Percentiles rank a stretch among this genome's conserved stretches.
These are phyloP conservation scores for Fusarium lyarnte DNA, from an alignment of 2,329 filamentous ascomycete species.

Conservation along the genomic window DNA sequence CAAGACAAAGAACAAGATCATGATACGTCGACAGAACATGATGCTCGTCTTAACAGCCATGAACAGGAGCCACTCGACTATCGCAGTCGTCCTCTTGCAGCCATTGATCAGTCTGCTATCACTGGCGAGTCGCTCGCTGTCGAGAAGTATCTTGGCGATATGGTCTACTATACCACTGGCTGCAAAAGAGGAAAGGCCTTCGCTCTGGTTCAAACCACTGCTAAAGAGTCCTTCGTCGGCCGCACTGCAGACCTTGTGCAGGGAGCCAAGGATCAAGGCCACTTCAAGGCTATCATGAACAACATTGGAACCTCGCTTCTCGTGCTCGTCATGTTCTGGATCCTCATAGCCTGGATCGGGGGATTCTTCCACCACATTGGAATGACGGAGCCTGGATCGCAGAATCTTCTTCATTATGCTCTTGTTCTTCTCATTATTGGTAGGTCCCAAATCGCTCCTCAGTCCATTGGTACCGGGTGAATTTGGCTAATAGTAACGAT, in stretches of 20 bases:
- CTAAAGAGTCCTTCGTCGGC: slow-evolving; percentile 24
- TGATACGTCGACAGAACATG: not conserved
- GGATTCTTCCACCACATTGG: slow-evolving; percentile 28
- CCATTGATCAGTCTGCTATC: slow-evolving; percentile 27
- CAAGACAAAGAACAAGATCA: not conserved
- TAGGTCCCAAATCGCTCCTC: not conserved
- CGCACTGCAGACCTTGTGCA: slow-evolving; percentile 27
- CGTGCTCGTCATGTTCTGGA: slow-evolving; percentile 29
- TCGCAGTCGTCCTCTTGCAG: slow-evolving; percentile 16
- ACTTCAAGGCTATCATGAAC: slow-evolving; percentile 33
- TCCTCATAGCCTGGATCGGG: slow-evolving; percentile 18
- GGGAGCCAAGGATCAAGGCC: slow-evolving; percentile 29
- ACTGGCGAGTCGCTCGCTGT: slow-evolving; percentile 27
- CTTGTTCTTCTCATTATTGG: slow-evolving; percentile 31
- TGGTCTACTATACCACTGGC: slow-evolving; percentile 30
- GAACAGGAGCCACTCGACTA: slow-evolving; percentile 2
- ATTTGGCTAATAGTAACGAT: not conserved
- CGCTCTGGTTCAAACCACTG: slow-evolving; percentile 6
- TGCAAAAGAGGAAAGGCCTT: slow-evolving; percentile 27
- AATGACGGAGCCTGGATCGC: slow-evolving; percentile 9
- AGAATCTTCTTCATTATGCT: slow-evolving; percentile 25
- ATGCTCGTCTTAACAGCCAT: not conserved
- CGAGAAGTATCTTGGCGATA: slow-evolving; percentile 19
- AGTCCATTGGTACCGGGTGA: not conserved
- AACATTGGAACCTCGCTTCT: slow-evolving; percentile 21